A percentile compares a stretch with the other conserved stretches of the same genome.
Evolutionary conservation across 148 eudicot genomes (phyloP).

Genomic region (Camellia lanceoleosa): DNA sequence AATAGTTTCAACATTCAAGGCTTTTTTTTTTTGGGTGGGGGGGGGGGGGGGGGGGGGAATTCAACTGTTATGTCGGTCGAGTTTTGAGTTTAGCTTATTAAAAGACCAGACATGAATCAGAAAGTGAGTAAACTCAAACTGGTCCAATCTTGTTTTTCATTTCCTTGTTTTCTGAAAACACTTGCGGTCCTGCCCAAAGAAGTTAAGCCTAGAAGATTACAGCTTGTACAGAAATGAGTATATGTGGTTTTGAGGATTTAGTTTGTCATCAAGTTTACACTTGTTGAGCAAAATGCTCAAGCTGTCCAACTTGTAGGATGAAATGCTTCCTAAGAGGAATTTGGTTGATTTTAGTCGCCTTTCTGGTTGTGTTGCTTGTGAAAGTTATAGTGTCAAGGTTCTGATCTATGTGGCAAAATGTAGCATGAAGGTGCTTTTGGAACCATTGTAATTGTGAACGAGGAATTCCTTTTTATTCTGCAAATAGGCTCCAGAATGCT

Average conservation of each 20-base stretch:
- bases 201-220: neutral
- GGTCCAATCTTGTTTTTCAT: too few relatives aligned
- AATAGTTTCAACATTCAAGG: neutral
- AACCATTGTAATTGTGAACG: neutral
- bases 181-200: neutral
- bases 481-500: neutral
- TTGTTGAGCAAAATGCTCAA: conserved; percentile 1
- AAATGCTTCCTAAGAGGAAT: neutral
- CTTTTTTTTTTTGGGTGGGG: neutral
- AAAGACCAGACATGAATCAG: neutral
- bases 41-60: too few relatives aligned
- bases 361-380: neutral
- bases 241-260: neutral
- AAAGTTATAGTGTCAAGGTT: neutral
- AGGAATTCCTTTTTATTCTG: neutral
- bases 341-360: neutral
- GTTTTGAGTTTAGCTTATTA: neutral
- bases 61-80: neutral
- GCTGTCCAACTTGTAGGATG: conserved; percentile 2
- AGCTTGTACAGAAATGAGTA: neutral
- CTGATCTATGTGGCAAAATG: neutral
- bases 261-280: neutral
- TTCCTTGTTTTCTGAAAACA: neutral
- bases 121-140: neutral
- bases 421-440: neutral